Evolutionary conservation across 1,139 yeast species (phyloP).

Genomic region (Candida sojae): DNA sequence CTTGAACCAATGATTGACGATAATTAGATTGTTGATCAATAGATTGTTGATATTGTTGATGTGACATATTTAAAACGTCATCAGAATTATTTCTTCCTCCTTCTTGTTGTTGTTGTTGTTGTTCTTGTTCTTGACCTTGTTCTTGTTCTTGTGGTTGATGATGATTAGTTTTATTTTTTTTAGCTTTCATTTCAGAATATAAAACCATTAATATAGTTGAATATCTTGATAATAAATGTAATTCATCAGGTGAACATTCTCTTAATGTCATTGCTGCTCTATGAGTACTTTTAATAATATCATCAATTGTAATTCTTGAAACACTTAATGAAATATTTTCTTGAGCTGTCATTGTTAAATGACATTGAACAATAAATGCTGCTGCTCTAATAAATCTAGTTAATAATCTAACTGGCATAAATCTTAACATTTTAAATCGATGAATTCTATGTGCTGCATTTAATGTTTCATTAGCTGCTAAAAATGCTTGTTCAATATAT

Average conservation of each 20-base stretch:
- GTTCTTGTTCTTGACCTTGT: background rate
- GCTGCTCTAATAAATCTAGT: constrained; percentile 88
- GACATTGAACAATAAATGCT: constrained; percentile 86
- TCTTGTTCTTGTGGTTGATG: background rate
- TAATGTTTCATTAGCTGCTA: constrained; percentile 80
- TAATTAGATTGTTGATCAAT: background rate
- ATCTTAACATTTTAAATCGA: constrained; percentile 60
- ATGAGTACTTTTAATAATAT: constrained; percentile 66
- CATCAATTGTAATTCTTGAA: constrained; percentile 68
- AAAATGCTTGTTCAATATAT: constrained; percentile 79
- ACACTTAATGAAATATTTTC: constrained; percentile 44
- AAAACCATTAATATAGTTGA: constrained; percentile 79
- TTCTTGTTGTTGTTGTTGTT: background rate
- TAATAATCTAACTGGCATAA: constrained; percentile 91
- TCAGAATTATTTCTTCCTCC: background rate
- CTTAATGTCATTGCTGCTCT: constrained; percentile 73
- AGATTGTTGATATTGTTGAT: background rate
- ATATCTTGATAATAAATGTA: constrained; percentile 80
- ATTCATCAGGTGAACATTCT: constrained; percentile 87
- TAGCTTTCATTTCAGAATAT: constrained; percentile 70
- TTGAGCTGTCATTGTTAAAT: constrained; percentile 63
- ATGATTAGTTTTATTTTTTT: constrained; percentile 11
- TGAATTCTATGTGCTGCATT: constrained; percentile 74
- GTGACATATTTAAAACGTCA: no score
- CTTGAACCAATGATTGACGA: background rate